A percentile compares a stretch with the other conserved stretches of the same genome.
phyloP scores from a whole-genome alignment of 306 rosid genomes.

The Ceratonia siliqua region DNA sequence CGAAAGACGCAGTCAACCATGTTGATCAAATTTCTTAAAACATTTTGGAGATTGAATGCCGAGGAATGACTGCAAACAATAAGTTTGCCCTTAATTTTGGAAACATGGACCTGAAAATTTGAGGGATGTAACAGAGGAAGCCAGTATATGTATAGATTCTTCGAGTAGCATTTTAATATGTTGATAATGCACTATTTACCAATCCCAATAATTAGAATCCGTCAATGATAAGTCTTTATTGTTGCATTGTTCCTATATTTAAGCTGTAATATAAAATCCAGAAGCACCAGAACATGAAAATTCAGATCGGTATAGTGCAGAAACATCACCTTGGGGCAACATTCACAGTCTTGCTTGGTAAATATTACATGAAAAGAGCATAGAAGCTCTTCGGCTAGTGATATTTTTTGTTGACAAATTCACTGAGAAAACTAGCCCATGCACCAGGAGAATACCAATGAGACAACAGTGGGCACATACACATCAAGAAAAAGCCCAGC shows the following conservation, averaged over 20 bases:
- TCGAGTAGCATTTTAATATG: background rate
- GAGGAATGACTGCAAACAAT: background rate
- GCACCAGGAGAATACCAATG: no score
- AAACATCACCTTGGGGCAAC: no score
- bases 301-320: background rate
- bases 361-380: no score
- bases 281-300: background rate
- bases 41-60: background rate
- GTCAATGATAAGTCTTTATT: no score
- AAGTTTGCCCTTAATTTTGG: background rate
- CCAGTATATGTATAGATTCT: background rate
- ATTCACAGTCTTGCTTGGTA: no score
- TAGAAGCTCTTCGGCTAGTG: no score
- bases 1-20: background rate
- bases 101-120: background rate
- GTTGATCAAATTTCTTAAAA: background rate
- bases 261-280: background rate
- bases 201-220: background rate
- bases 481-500: no score
- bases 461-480: no score
- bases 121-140: background rate
- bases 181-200: background rate
- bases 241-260: no score
- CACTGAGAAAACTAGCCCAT: no score
- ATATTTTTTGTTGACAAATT: no score